Percentiles rank a stretch among this genome's conserved stretches.
Conservation (phyloP, 371 early-diverging fungal species). For the Syncephalastrum racemosum region DNA sequence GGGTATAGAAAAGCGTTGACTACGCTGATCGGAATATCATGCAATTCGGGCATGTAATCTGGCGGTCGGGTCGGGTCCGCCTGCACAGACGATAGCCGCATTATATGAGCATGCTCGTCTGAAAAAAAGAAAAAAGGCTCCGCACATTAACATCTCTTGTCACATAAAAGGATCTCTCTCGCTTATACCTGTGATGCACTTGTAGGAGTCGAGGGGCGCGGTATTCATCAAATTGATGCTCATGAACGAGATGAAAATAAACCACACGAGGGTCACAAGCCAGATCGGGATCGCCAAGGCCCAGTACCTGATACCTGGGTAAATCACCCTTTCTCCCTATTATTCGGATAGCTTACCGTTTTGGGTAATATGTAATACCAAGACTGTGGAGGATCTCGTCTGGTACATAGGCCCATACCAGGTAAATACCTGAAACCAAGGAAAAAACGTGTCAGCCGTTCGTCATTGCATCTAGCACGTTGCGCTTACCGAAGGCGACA, state of each 20-base stretch:
- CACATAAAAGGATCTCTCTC: not conserved
- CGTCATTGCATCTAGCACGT: not conserved
- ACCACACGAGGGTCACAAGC: conserved; percentile 68
- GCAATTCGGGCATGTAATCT: conserved; percentile 70
- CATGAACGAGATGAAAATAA: conserved; percentile 67
- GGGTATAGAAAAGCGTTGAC: conserved; percentile 63
- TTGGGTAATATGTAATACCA: conserved; percentile 81
- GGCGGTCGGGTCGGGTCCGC: conserved; percentile 38
- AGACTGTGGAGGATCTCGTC: conserved; percentile 66
- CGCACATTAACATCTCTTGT: too few relatives aligned
- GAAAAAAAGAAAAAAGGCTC: conserved; percentile 7
- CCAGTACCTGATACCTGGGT: conserved; percentile 59
- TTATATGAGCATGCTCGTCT: conserved; percentile 64
- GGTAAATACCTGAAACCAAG: conserved; percentile 50
- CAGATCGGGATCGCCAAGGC: conserved; percentile 75
- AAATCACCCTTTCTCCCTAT: not conserved
- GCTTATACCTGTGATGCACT: conserved; percentile 67
- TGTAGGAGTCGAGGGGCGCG: conserved; percentile 59
- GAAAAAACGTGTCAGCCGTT: not conserved
- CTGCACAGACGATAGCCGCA: conserved; percentile 36
- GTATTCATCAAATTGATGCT: conserved; percentile 72
- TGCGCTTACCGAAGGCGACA: conserved; percentile 57
- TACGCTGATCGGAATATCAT: conserved; percentile 71
- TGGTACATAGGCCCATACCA: conserved; percentile 84
- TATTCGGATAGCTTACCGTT: conserved; percentile 39